Evolutionary conservation across 2,329 filamentous ascomycete genomes (phyloP), one percentile per base, ranked within the genome.

Genomic region (Blumeriella jaapii): DNA sequence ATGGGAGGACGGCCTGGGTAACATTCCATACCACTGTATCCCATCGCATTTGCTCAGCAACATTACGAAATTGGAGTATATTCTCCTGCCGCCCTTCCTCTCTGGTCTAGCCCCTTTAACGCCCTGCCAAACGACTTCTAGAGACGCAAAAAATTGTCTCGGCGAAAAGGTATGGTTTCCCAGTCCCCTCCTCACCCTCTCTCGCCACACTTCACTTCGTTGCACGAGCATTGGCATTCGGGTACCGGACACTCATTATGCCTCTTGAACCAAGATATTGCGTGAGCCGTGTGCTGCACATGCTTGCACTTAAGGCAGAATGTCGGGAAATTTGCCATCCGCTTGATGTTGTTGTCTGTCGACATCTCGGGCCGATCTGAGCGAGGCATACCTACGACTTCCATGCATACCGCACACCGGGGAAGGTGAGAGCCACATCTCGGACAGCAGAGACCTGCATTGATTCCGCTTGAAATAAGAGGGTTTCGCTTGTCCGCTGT

Each of bases 301-400:
- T 82, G 77, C 49, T 79, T 74, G 52, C 77, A 82, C 46, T 68
- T 67, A 27, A 81, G 61, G 42, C 77, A 82, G 49, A 81, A 81
- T 0, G 73, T 78, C n/a, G 74, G 72, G 49, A 81, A 80, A 29
- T 67, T 63, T 2, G 69, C 71, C 47, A 52, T 52, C 3, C 29
- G 67, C 65, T 55, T 65, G 58, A 48, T 60, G 56, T 28, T 60
- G 15, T 56, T 52, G 47, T 74, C 68, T 5, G 62, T 55, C 27
- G 64, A 63, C 35, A 63, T 59, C 51, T 72, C 70, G 2, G 69
- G 68, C 41, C 62, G 62, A 54, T 75, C 71, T 19, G 71, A 74
- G 28, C 75, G 67, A 36, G 74, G 71, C 28, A 77, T 65, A 18
- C 76, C 77, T 2, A 81, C 71, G 31, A 77, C 66, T 56, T 80